phyloP scores from a whole-genome alignment of 495 filamentous ascomycete species.

The Penicillium canescens region DNA sequence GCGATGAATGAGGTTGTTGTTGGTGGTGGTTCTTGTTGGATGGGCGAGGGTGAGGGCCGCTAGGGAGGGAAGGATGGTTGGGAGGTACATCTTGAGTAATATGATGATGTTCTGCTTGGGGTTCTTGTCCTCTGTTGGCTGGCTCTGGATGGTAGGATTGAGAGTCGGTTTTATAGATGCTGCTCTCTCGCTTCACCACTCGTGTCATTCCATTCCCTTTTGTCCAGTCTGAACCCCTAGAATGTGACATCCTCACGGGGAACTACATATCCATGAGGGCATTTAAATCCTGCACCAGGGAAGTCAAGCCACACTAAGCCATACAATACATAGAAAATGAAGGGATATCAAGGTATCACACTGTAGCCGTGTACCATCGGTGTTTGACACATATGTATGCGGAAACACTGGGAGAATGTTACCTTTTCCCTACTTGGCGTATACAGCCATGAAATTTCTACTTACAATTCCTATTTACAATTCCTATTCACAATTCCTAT shows the following conservation, averaged over 20 bases:
- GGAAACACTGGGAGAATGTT: constrained; percentile 2
- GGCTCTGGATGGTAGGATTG: not conserved
- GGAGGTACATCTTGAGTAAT: constrained; percentile 14
- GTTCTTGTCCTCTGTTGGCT: not conserved
- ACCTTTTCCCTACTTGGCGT: not conserved
- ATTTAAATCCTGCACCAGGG: not conserved
- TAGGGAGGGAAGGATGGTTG: constrained; percentile 1
- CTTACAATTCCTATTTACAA: too few species aligned
- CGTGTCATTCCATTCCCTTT: not conserved
- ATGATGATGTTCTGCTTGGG: not conserved
- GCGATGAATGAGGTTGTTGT: not conserved
- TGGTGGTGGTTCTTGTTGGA: not conserved
- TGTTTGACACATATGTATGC: too few species aligned
- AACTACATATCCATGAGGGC: not conserved
- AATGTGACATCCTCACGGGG: constrained; percentile 5
- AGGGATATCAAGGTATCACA: constrained; percentile 11
- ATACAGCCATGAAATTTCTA: not conserved
- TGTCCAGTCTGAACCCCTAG: not conserved
- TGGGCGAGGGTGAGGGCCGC: constrained; percentile 7
- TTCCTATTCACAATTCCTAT: too few species aligned
- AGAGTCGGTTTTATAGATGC: not conserved
- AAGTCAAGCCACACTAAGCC: not conserved
- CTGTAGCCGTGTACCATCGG: not conserved
- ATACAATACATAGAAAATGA: constrained; percentile 7
- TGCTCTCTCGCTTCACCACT: not conserved